These are phyloP conservation scores for Pseudogymnoascus sp. DNA, from an alignment of 2,329 filamentous ascomycete species.

Conservation along the genomic window DNA sequence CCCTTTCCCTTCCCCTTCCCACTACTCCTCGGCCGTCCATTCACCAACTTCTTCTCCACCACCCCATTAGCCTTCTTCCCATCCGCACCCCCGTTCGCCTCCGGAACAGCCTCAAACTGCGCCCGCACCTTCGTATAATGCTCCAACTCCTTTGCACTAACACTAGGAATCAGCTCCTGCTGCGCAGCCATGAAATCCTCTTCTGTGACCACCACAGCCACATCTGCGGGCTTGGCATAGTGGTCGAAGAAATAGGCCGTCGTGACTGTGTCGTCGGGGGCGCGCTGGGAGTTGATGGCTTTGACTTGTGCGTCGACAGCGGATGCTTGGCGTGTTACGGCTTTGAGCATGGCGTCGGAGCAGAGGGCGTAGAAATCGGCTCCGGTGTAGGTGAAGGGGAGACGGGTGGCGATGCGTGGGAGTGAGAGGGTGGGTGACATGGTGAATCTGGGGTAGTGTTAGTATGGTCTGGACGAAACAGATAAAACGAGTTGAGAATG, in stretches of 20 bases:
- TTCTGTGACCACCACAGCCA: conserved; percentile 81
- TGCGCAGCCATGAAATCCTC: conserved; percentile 80
- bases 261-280: conserved; percentile 44
- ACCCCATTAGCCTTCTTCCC: conserved; percentile 12
- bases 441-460: conserved; percentile 60
- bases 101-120: conserved; percentile 64
- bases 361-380: conserved; percentile 96
- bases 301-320: conserved; percentile 78
- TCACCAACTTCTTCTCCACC: conserved; percentile 16
- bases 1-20: conserved; percentile 50
- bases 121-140: conserved; percentile 83
- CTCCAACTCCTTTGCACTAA: conserved; percentile 82
- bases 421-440: conserved; percentile 75
- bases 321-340: conserved; percentile 82
- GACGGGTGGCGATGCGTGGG: conserved; percentile 59
- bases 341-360: conserved; percentile 98
- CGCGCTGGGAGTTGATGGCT: conserved; percentile 49
- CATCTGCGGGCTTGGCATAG: conserved; percentile 71
- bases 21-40: conserved; percentile 29
- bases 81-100: conserved; percentile 30
- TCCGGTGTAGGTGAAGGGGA: conserved; percentile 95
- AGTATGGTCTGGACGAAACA: conserved; percentile 10
- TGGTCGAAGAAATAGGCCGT: conserved; percentile 97
- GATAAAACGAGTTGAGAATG: not conserved
- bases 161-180: conserved; percentile 81